Conservation (phyloP, 208 protist species). For the Crithidia expoeki region DNA sequence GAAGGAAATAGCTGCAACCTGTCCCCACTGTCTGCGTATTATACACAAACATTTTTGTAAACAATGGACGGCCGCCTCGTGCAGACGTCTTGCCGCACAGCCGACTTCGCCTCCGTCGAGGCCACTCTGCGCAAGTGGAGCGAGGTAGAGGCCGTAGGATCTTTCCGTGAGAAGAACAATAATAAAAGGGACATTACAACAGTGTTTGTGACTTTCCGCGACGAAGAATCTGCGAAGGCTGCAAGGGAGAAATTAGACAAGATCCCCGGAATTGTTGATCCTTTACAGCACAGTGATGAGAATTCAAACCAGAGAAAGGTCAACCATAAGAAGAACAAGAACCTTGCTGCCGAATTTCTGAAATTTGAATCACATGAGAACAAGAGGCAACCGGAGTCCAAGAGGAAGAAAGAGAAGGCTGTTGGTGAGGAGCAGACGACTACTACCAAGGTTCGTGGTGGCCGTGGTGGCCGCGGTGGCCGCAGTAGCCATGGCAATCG, state of each 20-base stretch:
- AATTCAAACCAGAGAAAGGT: constrained; percentile 26
- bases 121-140: constrained; percentile 63
- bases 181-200: constrained; percentile 79
- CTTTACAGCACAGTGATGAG: constrained; percentile 20
- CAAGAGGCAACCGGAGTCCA: constrained; percentile 17
- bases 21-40: background rate
- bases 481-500: constrained; percentile 7
- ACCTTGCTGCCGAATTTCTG: constrained; percentile 64
- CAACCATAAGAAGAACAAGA: constrained; percentile 36
- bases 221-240: constrained; percentile 43
- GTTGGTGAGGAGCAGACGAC: background rate
- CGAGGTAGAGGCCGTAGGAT: constrained; percentile 81
- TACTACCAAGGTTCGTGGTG: background rate
- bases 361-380: constrained; percentile 53
- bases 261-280: constrained; percentile 52
- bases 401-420: constrained; percentile 4
- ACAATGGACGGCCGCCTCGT: constrained; percentile 44
- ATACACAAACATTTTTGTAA: background rate
- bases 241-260: constrained; percentile 40
- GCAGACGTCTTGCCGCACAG: constrained; percentile 58
- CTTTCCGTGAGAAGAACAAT: constrained; percentile 78
- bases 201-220: constrained; percentile 79
- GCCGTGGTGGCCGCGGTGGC: too few relatives aligned
- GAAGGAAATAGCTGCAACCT: background rate
- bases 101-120: constrained; percentile 76